Conservation (phyloP, 1,284 basidiomycete species). For the Papiliotrema terrestris region DNA sequence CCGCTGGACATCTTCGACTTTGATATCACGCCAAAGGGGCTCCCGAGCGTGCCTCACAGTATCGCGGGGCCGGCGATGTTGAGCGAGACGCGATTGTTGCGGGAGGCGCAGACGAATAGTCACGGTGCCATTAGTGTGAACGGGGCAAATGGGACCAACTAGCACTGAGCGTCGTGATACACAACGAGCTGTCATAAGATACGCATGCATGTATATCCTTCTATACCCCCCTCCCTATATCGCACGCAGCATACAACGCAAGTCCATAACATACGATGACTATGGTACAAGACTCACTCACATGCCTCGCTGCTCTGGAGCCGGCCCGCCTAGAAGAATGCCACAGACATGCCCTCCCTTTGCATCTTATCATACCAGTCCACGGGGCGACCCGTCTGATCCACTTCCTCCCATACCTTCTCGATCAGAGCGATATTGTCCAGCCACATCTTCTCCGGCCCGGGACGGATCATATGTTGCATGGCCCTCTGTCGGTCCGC, state of each 20-base stretch:
- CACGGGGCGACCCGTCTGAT: slow-evolving; percentile 21
- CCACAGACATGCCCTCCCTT: slow-evolving; percentile 26
- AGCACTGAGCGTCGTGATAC: no score
- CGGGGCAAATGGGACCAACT: no score
- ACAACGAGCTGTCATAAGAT: no score
- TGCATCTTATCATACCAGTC: slow-evolving; percentile 35
- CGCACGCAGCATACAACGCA: no score
- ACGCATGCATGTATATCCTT: no score
- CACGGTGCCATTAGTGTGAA: not conserved
- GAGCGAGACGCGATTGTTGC: not conserved
- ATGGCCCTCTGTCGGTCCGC: slow-evolving; percentile 23
- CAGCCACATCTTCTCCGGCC: slow-evolving; percentile 29
- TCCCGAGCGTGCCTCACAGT: not conserved
- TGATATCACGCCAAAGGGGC: slow-evolving; percentile 15
- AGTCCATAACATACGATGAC: no score
- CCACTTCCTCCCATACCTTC: slow-evolving; percentile 31
- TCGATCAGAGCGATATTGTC: slow-evolving; percentile 33
- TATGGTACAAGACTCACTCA: no score
- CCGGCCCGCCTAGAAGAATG: slow-evolving; percentile 28
- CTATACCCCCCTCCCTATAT: no score
- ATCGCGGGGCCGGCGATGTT: not conserved
- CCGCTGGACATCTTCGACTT: slow-evolving; percentile 31
- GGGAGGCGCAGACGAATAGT: not conserved
- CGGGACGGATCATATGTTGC: slow-evolving; percentile 19
- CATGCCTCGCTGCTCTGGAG: no score